Evolutionary conservation across 2,329 filamentous ascomycete species (phyloP).

Genomic region (Phyllosticta citribraziliensis): DNA sequence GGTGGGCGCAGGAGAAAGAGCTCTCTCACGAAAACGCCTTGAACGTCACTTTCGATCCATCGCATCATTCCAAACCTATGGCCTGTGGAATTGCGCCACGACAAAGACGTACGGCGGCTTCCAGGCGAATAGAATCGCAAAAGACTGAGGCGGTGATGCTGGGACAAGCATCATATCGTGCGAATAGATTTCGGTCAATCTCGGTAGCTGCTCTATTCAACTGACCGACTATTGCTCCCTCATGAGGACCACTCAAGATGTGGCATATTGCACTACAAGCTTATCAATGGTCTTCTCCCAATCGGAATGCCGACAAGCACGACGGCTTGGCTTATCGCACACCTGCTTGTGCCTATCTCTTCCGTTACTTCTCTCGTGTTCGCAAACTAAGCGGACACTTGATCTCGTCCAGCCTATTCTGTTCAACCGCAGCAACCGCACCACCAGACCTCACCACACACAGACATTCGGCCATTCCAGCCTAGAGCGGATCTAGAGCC

Average conservation of each 20-base stretch:
- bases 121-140: background rate
- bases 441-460: background rate
- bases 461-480: background rate
- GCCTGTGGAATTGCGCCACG: background rate
- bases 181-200: background rate
- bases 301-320: background rate
- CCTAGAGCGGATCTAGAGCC: too few species aligned
- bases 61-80: background rate
- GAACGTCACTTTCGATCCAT: background rate
- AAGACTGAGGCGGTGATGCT: background rate
- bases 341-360: background rate
- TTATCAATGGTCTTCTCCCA: background rate
- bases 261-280: background rate
- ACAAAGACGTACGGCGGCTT: background rate
- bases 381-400: background rate
- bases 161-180: background rate
- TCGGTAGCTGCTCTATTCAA: background rate
- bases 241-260: background rate
- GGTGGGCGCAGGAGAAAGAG: slow-evolving; percentile 4
- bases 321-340: background rate
- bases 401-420: background rate
- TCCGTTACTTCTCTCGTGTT: background rate
- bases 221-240: background rate
- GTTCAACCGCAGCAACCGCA: background rate
- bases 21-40: slow-evolving; percentile 1